Evolutionary conservation across 345 rosid genomes (phyloP).

Genomic region (Salix caprea): DNA sequence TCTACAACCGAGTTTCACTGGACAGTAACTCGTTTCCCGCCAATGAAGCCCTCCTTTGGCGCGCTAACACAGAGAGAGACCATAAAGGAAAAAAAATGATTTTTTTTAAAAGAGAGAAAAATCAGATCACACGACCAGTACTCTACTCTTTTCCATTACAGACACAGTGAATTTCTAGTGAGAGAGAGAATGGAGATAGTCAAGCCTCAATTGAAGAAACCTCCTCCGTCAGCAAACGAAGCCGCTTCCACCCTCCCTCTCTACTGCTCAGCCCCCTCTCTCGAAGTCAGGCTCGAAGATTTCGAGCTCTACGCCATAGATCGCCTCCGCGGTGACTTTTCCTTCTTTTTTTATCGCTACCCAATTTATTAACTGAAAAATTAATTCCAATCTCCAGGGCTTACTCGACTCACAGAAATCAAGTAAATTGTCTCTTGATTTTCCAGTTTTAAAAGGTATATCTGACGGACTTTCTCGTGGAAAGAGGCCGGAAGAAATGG

Average conservation of each 20-base stretch:
- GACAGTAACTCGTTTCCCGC: constrained; percentile 13
- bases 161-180: not conserved
- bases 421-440: not conserved
- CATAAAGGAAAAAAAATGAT: too few species aligned
- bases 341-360: not conserved
- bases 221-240: constrained; percentile 14
- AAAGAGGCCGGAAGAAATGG: constrained; percentile 69
- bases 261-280: constrained; percentile 68
- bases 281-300: constrained; percentile 85
- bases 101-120: not conserved
- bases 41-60: constrained; percentile 11
- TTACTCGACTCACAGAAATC: too few species aligned
- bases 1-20: too few species aligned
- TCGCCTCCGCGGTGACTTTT: constrained; percentile 68
- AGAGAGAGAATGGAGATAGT: constrained; percentile 46
- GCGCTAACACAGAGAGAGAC: not conserved
- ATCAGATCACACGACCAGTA: not conserved
- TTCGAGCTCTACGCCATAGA: constrained; percentile 89
- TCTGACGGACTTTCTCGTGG: constrained; percentile 83
- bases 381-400: not conserved
- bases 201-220: constrained; percentile 24
- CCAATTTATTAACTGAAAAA: too few species aligned
- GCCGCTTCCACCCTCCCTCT: constrained; percentile 50
- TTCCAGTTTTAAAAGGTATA: constrained; percentile 70
- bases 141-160: not conserved